Base-by-base conservation (phyloP, 2,329 filamentous ascomycete genomes). In the Exophiala dermatitidis region DNA sequence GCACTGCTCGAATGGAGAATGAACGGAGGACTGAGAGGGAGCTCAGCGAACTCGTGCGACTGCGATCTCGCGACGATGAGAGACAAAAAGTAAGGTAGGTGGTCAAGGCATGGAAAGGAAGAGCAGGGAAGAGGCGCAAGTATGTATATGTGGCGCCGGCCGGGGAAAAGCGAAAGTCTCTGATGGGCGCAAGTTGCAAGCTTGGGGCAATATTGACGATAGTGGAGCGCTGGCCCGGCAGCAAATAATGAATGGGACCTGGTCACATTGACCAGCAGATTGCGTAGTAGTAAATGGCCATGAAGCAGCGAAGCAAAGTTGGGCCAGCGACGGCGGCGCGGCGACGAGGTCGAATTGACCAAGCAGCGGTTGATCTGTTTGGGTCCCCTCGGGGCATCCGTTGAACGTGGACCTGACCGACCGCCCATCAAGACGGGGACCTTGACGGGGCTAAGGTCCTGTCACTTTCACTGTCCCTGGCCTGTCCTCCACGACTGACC, bases 41-140 rank as follows among this genome's bases (percentile, higher is more conserved):
- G 57, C 57, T 59, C 57, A 59, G 57, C 26, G 19, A 41, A 48
- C 53, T 59, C 57, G 57, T 48, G 53, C 57, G 53, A 59, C 46
- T 50, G 50, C 57, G 56, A 53, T 59, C 57, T 41, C 47, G 45
- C 36, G 44, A 37, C 33, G 41, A 26, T 45, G 9, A 40, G 50
- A 3, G 31, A 19, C 26, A 9, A 19, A 19, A 19, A 33, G 50
- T n/a, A 57, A 57, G 40, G 48, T 60, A 60, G 12, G 58, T 63
- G 40, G 57, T 61, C 47, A 56, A 60, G 9, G 56, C 59, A 36
- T 63, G 9, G 19, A 12, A 29, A 36, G 36, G 32, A 38, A 19
- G 48, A 40, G 48, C 30, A 48, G 26, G 48, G 40, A 51, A 36
- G 54, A 19, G 19, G 19, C 19, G 19, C 30, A 41, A 45, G 41